Evolutionary conservation across 1,284 basidiomycete species (phyloP), one percentile per base, ranked within the genome.

Genomic region (Kwoniella shivajii): DNA sequence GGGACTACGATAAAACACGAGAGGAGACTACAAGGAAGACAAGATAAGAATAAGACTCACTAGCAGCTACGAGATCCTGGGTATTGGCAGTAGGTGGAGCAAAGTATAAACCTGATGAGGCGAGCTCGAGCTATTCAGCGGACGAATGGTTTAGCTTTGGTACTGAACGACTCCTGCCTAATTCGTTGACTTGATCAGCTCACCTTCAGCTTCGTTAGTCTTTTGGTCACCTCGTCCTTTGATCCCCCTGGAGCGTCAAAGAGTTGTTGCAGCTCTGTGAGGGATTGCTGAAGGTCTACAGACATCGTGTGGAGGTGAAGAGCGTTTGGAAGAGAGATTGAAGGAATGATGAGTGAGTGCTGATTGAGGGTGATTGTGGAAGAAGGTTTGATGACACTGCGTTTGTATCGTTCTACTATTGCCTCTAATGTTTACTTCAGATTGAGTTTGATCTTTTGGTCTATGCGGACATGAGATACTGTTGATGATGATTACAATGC

Each of bases 71-170:
- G 10, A 79, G 69, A 44, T 78, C 74, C 30, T 73, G 63, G 1
- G 69, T 60, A 41, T 74, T 64, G 37, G 68, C 67, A 6, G 66
- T 54, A 13, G 73, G 68, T 29, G 76, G 73, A 13, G 77, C 77
- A 57, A 78, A 79, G 58, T 78, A 74, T 37, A 79, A 63, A 16
- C 77, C 77, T 14, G 72, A 67, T 58, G 73, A 68, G 29, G 75
- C 76, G 10, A 79, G 67, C 56, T 75, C 66, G 49, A 78, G 65
- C 78, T 79, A 56, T 16, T n/a, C 20, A 6, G 45, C 45, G 3
- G 1, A 29, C 26, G 18, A 42, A 26, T 16, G 1, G 13, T 24
- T 20, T 7, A 11, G 14, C 16, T 41, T 33, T 22, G 36, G 27
- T 31, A n/a, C n/a, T n/a, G n/a, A n/a, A n/a, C n/a, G n/a, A 1